These are phyloP conservation scores for Citrullus amarus DNA, from an alignment of 306 rosid species.

Conservation along the genomic window DNA sequence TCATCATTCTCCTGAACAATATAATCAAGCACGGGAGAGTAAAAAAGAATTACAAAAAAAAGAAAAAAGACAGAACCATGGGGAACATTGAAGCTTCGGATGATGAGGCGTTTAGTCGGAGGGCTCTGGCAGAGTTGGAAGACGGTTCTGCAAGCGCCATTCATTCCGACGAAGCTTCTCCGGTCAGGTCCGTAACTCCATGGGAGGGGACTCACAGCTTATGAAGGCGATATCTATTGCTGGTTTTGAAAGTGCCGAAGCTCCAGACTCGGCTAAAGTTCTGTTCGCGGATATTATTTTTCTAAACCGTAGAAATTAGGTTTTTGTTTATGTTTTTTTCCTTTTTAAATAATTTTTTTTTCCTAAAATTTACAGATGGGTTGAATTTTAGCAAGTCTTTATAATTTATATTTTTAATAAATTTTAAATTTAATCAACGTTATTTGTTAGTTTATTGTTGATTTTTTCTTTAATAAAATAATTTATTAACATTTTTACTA, in stretches of 20 bases:
- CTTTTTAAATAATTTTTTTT: too few species aligned
- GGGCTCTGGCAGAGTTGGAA: conserved; percentile 47
- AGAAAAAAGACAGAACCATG: conserved; percentile 21
- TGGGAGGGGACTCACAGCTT: not conserved
- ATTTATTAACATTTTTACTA: too few species aligned
- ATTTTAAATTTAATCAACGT: too few species aligned
- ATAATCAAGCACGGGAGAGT: not conserved
- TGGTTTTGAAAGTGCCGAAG: not conserved
- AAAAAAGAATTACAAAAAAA: not conserved
- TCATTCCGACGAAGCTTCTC: not conserved
- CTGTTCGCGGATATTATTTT: too few species aligned
- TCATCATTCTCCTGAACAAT: not conserved
- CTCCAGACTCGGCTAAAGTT: not conserved
- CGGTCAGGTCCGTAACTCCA: not conserved
- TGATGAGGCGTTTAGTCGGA: conserved; percentile 18
- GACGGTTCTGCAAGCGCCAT: conserved; percentile 27
- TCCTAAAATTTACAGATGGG: too few species aligned
- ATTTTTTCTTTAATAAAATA: too few species aligned
- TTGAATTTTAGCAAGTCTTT: too few species aligned
- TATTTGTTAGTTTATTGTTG: too few species aligned
- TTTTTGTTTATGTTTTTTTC: too few species aligned
- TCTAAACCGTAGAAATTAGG: too few species aligned
- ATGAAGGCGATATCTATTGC: not conserved
- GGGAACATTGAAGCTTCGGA: conserved; percentile 17
- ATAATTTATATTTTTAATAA: too few species aligned